Conservation (phyloP, 371 early-diverging fungal species). For the Vairimorpha ceranae region DNA sequence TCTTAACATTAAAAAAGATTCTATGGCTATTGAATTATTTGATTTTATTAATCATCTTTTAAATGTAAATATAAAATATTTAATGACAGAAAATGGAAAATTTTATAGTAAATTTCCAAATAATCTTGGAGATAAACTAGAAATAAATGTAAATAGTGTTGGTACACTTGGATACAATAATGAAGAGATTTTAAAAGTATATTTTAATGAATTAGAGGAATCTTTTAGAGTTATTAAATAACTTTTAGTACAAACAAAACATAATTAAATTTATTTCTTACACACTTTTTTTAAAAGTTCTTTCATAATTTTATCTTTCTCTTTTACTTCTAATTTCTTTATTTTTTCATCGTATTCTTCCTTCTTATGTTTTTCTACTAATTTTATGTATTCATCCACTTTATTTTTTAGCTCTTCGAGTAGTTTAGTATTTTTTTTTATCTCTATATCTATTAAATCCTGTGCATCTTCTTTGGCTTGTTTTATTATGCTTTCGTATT, state of each 20-base stretch:
- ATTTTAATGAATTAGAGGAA: not conserved
- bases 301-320: slow-evolving; percentile 3
- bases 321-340: not conserved
- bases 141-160: not conserved
- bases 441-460: not conserved
- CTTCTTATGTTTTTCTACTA: slow-evolving; percentile 14
- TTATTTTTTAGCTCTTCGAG: slow-evolving; percentile 10
- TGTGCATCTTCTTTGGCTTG: slow-evolving; percentile 44
- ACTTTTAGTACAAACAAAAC: not conserved
- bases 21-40: not conserved
- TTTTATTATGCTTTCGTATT: slow-evolving; percentile 17
- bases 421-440: slow-evolving; percentile 2
- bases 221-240: not conserved
- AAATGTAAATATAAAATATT: not conserved
- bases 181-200: not conserved
- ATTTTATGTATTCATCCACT: slow-evolving; percentile 15
- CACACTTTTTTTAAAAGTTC: slow-evolving; percentile 15
- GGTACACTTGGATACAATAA: not conserved
- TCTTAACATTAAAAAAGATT: not conserved
- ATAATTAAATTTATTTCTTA: not conserved
- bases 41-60: not conserved
- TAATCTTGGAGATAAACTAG: not conserved
- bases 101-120: not conserved
- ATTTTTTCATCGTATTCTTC: slow-evolving; percentile 11
- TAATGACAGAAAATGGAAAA: not conserved